A percentile compares a stretch with the other conserved stretches of the same genome.
Evolutionary conservation across 768 basidiomycete genomes (phyloP).

Genomic region (Dioszegia crocea): DNA sequence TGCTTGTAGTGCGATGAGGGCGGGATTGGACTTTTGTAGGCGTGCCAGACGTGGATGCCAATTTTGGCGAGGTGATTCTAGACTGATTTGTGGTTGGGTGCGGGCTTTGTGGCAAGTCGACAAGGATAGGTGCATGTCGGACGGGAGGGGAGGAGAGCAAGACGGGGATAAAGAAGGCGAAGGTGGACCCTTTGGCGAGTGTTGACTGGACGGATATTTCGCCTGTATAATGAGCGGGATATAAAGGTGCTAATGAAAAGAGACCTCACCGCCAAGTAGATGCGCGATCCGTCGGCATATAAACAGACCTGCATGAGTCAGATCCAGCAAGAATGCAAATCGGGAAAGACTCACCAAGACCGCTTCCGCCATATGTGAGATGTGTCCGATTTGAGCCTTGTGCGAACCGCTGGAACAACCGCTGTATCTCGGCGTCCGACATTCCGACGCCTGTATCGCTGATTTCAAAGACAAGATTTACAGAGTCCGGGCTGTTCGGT

Average conservation of each 20-base stretch:
- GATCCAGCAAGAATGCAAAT: not conserved
- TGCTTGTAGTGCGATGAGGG: not conserved
- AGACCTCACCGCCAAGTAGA: not conserved
- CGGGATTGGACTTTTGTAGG: too few species aligned
- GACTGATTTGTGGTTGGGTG: too few species aligned
- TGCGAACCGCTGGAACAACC: conserved; percentile 41
- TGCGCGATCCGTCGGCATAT: conserved; percentile 1
- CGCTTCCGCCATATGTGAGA: conserved; percentile 15
- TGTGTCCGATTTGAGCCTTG: conserved; percentile 33
- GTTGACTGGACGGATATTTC: conserved; percentile 25
- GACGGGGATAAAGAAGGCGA: too few species aligned
- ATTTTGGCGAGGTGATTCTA: too few species aligned
- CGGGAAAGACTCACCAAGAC: not conserved
- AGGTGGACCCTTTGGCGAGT: not conserved
- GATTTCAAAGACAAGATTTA: conserved; percentile 30
- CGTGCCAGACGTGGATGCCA: too few species aligned
- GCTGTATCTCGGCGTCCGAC: conserved; percentile 21
- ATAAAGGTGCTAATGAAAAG: too few species aligned
- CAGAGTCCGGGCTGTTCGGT: too few species aligned
- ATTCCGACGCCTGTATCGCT: conserved; percentile 41
- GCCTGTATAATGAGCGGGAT: conserved; percentile 21
- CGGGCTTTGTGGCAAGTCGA: too few species aligned
- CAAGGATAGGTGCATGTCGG: too few species aligned
- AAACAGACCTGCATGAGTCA: not conserved
- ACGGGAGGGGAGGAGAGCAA: too few species aligned